Evolutionary conservation across 139 green algal genomes (phyloP), one percentile per base, ranked within the genome.

Genomic region (Chlorokybus atmophyticus): DNA sequence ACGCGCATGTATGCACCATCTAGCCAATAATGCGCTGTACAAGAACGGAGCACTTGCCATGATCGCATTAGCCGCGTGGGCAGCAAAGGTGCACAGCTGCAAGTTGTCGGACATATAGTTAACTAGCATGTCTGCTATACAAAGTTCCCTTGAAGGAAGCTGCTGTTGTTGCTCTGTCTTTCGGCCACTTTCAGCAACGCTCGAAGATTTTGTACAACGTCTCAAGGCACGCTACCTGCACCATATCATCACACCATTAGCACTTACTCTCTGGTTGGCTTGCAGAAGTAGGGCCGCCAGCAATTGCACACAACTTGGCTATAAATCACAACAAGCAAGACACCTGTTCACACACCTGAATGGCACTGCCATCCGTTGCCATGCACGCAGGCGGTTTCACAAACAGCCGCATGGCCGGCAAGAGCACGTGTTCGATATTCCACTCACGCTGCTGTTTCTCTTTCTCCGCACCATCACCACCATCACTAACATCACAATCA

Each of bases 161-260:
- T n/a, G n/a, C n/a, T n/a, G n/a, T n/a, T n/a, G n/a, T n/a, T n/a
- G n/a, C n/a, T n/a, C n/a, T n/a, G n/a, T n/a, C n/a, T n/a, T n/a
- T n/a, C n/a, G n/a, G n/a, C n/a, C n/a, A n/a, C n/a, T n/a, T n/a
- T 44, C 35, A 93, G 62, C 87, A 95, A 7, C 87, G 64, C 74
- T 95, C 87, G 75, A 95, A 95, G 14, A 93, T 76, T 10, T 78
- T 75, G 52, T 95, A 95, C 3, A 95, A 75, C 21, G 78, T 71
- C 59, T 94, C 86, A 52, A 95, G 65, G 0, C 75, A 73, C 2
- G 84, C 86, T 21, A 95, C 62, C 71, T 94, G 77, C 29, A 93
- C 53, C 4, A 54, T 69, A 72, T 14, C 29, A 32, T 38, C 62
- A 68, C 29, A 52, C 40, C 4, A 56, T 26, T 56, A 40, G 4